phyloP scores from a whole-genome alignment of 805 yeast genomes.

The Saccharomyces cerevisiae region DNA sequence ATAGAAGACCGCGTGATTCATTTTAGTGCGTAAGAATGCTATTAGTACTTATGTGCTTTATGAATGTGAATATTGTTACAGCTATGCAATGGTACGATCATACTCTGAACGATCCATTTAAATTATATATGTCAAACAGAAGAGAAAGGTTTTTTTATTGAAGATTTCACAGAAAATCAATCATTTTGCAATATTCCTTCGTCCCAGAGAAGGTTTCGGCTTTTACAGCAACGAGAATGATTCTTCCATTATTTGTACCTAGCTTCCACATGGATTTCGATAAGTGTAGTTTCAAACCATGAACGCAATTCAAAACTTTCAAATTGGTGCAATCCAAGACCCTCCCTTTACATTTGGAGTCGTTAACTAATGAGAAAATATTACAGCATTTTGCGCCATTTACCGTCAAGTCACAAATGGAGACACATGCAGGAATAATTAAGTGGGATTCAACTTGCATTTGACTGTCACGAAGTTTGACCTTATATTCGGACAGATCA shows the following conservation, averaged over 20 bases:
- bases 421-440: slow-evolving; percentile 15
- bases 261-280: slow-evolving; percentile 20
- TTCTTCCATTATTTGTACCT: slow-evolving; percentile 12
- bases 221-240: slow-evolving; percentile 19
- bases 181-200: slow-evolving; percentile 16
- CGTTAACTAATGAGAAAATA: slow-evolving; percentile 13
- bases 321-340: slow-evolving; percentile 8
- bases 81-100: not conserved
- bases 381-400: slow-evolving; percentile 14
- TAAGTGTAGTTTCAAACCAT: slow-evolving; percentile 16
- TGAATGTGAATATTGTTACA: not conserved
- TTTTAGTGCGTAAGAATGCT: not conserved
- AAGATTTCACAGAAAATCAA: slow-evolving; percentile 9
- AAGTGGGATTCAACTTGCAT: slow-evolving; percentile 4
- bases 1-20: too few relatives aligned
- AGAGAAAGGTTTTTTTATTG: not conserved
- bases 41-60: not conserved
- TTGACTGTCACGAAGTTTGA: slow-evolving; percentile 3
- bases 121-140: not conserved
- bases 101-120: not conserved
- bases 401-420: slow-evolving; percentile 14
- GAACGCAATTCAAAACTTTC: slow-evolving; percentile 2
- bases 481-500: slow-evolving; percentile 6
- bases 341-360: slow-evolving; percentile 7
- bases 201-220: slow-evolving; percentile 14